Base-by-base conservation (phyloP, 495 filamentous ascomycete species). In the Xylaria bambusicola region DNA sequence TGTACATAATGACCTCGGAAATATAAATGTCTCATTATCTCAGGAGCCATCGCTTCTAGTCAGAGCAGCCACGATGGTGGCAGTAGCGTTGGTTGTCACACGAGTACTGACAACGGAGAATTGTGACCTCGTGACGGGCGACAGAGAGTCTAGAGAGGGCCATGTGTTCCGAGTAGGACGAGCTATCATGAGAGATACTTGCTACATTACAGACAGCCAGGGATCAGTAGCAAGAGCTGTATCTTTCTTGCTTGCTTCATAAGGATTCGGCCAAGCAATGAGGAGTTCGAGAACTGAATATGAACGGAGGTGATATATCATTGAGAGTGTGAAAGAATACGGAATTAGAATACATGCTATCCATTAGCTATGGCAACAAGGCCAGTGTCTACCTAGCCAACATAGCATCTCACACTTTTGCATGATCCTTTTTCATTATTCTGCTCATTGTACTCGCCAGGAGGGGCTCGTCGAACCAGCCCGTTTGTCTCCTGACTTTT, bases 1-100 rank as follows among this genome's bases (percentile, higher is more conserved):
- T 60, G 45, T 67, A 65, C 62, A 67, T 63, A 58, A 69, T 57
- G 67, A 66, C 65, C 61, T 63, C 73, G 71, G 70, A 69, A 70
- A 72, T 71, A 71, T 62, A 44, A 60, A 61, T 58, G 42, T 64
- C 61, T 50, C 59, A 58, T 41, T 42, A 20, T 4, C 8, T 61
- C 36, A 56, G 61, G 55, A 64, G 62, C 63, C n/a, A n/a, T n/a
- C n/a, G n/a, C n/a, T n/a, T 52, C 54, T 62, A 52, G 52, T 56
- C 56, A 51, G 3, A 13, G 36, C 36, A 15, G 12, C 3, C 3
- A 15, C 15, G 15, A 3, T 15, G 13, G 36, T 38, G 13, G 12
- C 13, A 38, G 50, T 17, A 17, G 50, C 27, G 36, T 24, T 15
- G 36, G 33, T 38, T 3, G 66, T 71, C 47, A 46, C 66, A 71